Evolutionary conservation across 192 early-diverging fungal species (phyloP), one percentile per base, ranked within the genome.

Genomic region (Coemansia sp.): DNA sequence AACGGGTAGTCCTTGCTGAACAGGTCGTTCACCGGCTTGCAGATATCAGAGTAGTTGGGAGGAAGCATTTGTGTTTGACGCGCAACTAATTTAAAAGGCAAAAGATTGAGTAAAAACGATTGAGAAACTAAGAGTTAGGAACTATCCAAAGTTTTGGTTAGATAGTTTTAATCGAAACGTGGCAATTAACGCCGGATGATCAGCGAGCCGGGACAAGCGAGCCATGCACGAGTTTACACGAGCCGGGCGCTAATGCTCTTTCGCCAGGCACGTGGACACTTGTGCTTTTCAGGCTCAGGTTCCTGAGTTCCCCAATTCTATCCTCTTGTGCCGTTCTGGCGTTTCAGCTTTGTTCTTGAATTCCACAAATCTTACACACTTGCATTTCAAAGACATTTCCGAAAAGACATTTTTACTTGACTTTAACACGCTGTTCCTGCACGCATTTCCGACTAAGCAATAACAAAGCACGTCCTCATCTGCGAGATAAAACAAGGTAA

Each of bases 1-100:
- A 92, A 87, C 60, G 95, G 94, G 78, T 88, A 99, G 87, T 99
- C 97, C 88, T 98, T 98, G 85, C 86, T 83, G 68, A 99, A 87
- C 69, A 99, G 85, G 83, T 98, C 97, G 80, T 90, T 92, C 82
- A 93, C 84, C 70, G 89, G 78, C 86, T 97, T 99, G 85, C 92
- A 93, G 69, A 99, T 86, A 82, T 99, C 96, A 67, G 86, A 85
- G 86, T 92, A 99, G 72, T 88, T 84, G 72, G 93, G 93, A 65
- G 92, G 91, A 73, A 88, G 76, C 79, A 82, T 82, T 51, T 19
- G 62, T 54, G n/a, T 41, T 60, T 29, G 6, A 35, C n/a, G 25
- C 45, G 24, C 67, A 71, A 62, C 67, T 74, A 58, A 74, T 80
- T 62, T 71, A 64, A 72, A 71, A 67, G 60, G 67, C 65, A 55